phyloP scores from a whole-genome alignment of 768 basidiomycete species.

The Termitomyces heimii region DNA sequence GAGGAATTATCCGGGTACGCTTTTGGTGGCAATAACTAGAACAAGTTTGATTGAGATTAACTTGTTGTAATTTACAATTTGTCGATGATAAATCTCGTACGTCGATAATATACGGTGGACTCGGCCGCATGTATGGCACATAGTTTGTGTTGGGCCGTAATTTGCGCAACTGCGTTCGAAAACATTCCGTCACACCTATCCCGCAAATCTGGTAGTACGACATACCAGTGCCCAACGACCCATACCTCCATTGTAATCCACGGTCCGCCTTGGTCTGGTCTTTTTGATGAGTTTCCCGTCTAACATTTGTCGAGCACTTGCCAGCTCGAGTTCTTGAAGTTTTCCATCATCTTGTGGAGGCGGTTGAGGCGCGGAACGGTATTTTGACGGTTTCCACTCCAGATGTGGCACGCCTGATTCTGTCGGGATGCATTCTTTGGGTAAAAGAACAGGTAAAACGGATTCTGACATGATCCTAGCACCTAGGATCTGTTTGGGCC shows the following conservation, averaged over 20 bases:
- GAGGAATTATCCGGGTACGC: constrained; percentile 90
- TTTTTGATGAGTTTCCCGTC: constrained; percentile 87
- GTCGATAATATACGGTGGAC: constrained; percentile 84
- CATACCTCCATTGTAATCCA: constrained; percentile 89
- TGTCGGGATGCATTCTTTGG: constrained; percentile 32
- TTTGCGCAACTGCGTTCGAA: constrained; percentile 52
- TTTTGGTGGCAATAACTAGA: constrained; percentile 86
- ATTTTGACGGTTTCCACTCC: constrained; percentile 74
- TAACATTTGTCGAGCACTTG: constrained; percentile 60
- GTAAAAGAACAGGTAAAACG: constrained; percentile 51
- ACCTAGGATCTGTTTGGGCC: neutral
- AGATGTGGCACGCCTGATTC: constrained; percentile 31
- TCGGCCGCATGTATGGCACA: constrained; percentile 73
- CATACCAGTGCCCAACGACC: constrained; percentile 82
- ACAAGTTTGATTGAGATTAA: constrained; percentile 12
- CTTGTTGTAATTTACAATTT: constrained; percentile 10
- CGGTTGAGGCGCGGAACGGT: constrained; percentile 72
- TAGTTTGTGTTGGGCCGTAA: constrained; percentile 75
- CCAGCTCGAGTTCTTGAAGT: constrained; percentile 73
- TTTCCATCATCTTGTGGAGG: constrained; percentile 72
- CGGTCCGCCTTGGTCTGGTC: constrained; percentile 87
- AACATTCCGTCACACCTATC: neutral
- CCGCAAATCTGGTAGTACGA: constrained; percentile 4
- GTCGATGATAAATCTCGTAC: constrained; percentile 38
- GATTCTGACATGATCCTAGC: constrained; percentile 7